These are phyloP conservation scores for Fusarium coffeatum DNA, from an alignment of 2,329 filamentous ascomycete genomes.

Conservation along the genomic window DNA sequence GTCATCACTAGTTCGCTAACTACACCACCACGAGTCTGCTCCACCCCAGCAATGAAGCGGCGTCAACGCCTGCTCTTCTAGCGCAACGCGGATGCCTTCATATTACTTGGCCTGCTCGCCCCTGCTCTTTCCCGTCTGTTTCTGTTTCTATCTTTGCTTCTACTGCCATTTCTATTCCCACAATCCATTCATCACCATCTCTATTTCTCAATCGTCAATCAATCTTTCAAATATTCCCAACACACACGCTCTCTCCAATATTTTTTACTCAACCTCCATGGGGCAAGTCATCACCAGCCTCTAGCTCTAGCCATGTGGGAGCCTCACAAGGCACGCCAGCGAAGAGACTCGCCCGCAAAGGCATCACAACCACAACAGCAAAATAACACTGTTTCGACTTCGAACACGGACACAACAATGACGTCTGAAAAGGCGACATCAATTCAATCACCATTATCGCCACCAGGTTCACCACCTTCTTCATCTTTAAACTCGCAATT, in stretches of 20 bases:
- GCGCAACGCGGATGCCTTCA: conserved; percentile 49
- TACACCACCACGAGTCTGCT: conserved; percentile 25
- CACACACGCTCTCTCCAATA: neutral
- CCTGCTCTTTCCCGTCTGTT: conserved; percentile 30
- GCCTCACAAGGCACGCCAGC: conserved; percentile 38
- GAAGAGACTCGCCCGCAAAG: conserved; percentile 32
- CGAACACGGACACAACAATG: conserved; percentile 9
- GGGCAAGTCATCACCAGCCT: conserved; percentile 32
- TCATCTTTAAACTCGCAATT: conserved; percentile 8
- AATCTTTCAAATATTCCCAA: neutral
- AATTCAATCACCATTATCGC: conserved; percentile 31
- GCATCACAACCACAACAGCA: conserved; percentile 12
- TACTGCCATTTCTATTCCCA: conserved; percentile 3
- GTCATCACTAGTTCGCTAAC: neutral
- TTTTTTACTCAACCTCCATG: conserved; percentile 30
- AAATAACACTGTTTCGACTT: neutral
- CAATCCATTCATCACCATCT: neutral
- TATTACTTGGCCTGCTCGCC: conserved; percentile 43
- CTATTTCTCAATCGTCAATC: neutral
- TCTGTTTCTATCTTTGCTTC: conserved; percentile 9
- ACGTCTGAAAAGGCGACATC: neutral
- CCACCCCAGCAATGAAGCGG: conserved; percentile 44
- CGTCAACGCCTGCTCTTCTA: conserved; percentile 46
- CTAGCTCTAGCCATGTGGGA: conserved; percentile 40
- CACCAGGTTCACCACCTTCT: conserved; percentile 33